Conservation (phyloP, 257 asterid genomes). For the Verbascum thapsus region DNA sequence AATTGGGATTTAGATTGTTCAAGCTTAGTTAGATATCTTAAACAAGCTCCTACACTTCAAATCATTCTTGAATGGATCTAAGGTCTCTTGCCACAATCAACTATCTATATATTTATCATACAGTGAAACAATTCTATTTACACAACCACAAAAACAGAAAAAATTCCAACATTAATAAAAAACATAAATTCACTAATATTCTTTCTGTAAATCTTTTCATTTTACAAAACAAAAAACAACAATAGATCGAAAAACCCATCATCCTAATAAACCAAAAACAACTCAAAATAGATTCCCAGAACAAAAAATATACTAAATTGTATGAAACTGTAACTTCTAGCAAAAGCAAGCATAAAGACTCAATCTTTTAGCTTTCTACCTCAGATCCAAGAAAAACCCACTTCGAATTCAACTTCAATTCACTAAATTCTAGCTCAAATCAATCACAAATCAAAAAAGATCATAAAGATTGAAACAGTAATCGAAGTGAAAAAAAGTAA, state of each 20-base stretch:
- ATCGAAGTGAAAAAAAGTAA: not conserved
- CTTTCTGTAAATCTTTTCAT: slow-evolving; percentile 4
- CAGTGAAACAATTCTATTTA: too few relatives aligned
- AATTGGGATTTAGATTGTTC: too few relatives aligned
- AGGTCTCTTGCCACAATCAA: slow-evolving; percentile 12
- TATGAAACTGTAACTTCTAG: not conserved
- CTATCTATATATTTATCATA: too few relatives aligned
- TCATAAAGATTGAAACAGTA: too few relatives aligned
- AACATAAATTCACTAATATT: slow-evolving; percentile 11
- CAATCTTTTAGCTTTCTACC: slow-evolving; percentile 29
- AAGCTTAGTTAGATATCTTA: too few relatives aligned
- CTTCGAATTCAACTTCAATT: slow-evolving; percentile 26
- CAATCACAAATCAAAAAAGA: slow-evolving; percentile 12
- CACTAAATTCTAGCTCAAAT: slow-evolving; percentile 31
- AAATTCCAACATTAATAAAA: slow-evolving; percentile 14
- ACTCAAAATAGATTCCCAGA: too few relatives aligned
- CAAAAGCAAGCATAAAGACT: slow-evolving; percentile 15
- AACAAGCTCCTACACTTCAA: too few relatives aligned
- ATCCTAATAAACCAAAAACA: too few relatives aligned
- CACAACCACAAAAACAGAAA: too few relatives aligned
- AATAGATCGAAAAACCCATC: not conserved
- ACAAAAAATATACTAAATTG: too few relatives aligned
- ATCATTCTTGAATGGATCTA: not conserved
- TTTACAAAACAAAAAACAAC: not conserved
- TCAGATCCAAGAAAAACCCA: slow-evolving; percentile 56